Conservation (phyloP, 2,329 filamentous ascomycete species). For the Cladosporium sphaerospermum region DNA sequence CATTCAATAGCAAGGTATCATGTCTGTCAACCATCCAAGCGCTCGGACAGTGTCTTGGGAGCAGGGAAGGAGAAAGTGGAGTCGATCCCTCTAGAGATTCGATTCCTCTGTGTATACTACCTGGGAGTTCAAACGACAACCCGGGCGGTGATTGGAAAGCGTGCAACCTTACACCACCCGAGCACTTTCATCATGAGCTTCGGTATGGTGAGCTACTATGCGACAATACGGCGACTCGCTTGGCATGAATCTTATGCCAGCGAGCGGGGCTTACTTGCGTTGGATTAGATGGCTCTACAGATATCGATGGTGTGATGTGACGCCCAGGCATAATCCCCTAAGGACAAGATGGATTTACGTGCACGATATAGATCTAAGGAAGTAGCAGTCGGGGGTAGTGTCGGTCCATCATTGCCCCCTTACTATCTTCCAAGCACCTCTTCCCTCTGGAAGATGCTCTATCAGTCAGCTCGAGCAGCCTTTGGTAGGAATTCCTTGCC, state of each 20-base stretch:
- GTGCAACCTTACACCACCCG: too few species aligned
- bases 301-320: neutral
- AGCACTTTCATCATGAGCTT: too few species aligned
- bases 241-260: neutral
- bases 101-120: too few species aligned
- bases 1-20: too few species aligned
- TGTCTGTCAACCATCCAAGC: too few species aligned
- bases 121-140: too few species aligned
- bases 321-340: neutral
- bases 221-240: neutral
- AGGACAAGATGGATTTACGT: neutral
- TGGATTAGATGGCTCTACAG: too few species aligned
- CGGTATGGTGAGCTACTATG: too few species aligned
- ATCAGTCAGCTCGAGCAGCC: slow-evolving; percentile 34
- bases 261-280: neutral
- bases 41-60: too few species aligned
- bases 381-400: neutral
- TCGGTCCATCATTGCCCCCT: neutral
- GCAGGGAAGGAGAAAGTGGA: too few species aligned
- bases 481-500: slow-evolving; percentile 61
- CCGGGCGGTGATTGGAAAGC: too few species aligned
- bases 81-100: too few species aligned
- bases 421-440: neutral
- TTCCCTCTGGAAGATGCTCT: neutral
- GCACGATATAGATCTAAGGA: neutral